phyloP scores from a whole-genome alignment of 148 eudicot genomes.

The Rhododendron molle region DNA sequence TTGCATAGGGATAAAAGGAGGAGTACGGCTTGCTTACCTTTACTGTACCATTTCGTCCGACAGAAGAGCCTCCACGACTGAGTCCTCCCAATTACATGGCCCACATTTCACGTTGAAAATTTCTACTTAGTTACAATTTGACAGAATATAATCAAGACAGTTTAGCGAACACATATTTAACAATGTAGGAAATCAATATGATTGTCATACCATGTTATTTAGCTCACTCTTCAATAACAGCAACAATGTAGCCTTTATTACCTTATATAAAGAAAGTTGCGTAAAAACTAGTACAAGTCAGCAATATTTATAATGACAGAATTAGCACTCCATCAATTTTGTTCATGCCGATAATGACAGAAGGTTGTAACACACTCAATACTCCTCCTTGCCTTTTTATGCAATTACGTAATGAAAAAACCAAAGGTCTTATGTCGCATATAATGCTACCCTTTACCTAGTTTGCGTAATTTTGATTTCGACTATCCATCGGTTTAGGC shows the following conservation, averaged over 20 bases:
- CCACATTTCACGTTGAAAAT: neutral
- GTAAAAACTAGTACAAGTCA: neutral
- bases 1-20: neutral
- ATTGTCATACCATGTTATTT: too few species aligned
- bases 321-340: neutral
- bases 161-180: neutral
- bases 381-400: too few species aligned
- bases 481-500: too few species aligned
- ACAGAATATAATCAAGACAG: neutral
- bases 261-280: neutral
- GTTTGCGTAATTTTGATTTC: too few species aligned
- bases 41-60: neutral
- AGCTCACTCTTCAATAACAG: too few species aligned
- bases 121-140: too few species aligned
- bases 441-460: too few species aligned
- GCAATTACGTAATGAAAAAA: too few species aligned
- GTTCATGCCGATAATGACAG: neutral
- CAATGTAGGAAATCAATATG: neutral
- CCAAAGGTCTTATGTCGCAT: too few species aligned
- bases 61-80: neutral
- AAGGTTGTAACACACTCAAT: too few species aligned
- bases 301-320: neutral
- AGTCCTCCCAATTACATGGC: neutral
- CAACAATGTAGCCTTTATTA: too few species aligned
- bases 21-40: too few species aligned